Base-by-base conservation (phyloP, 306 rosid species). In the Dalbergia cultrata region DNA sequence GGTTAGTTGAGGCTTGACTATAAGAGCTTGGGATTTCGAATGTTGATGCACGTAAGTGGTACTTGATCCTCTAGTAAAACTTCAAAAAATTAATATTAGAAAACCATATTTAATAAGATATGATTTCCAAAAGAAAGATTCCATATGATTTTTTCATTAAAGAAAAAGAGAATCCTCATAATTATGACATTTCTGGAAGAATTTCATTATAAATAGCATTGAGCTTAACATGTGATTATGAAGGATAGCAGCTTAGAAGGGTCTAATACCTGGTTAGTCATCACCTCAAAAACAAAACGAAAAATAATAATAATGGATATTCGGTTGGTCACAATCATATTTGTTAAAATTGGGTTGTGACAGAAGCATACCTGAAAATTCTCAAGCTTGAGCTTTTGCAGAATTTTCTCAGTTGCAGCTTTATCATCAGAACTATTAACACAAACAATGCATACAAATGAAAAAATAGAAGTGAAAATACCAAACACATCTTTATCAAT, bases 301-400 rank as follows among this genome's bases (percentile, higher is more conserved):
- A 37, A 37, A 37, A 37, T 26, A 26, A 26, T 2, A 26, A 26
- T 26, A 26, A 26, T 26, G 31, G 2, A 26, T 26, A 26, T 26
- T 26, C 31, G 7, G 58, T 16, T 5, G 58, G 58, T 52, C 49
- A 43, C 58, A 52, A 18, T 52, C 13, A 52, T 6, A 52, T 52
- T 52, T 9, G 19, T 13, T 5, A 5, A 52, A 52, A 16, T 47
- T 52, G 58, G 58, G 58, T 4, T 52, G 19, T 52, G 16, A 13
- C 16, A 47, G 19, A 74, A 67, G 63, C 83, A 68, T 74, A 93
- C 99, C 99, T 95, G 99, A 85, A 89, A 93, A 82, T 92, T 95
- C 72, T 85, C 89, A 70, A 95, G 99, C 78, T 86, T 93, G 73
- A 93, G 81, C 88, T 82, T 90, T 58, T 72, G 91, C 79, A 95